Percentiles rank a stretch among this genome's conserved stretches.
Conservation (phyloP, 1,284 basidiomycete genomes). For the Fomitopsis betulina region DNA sequence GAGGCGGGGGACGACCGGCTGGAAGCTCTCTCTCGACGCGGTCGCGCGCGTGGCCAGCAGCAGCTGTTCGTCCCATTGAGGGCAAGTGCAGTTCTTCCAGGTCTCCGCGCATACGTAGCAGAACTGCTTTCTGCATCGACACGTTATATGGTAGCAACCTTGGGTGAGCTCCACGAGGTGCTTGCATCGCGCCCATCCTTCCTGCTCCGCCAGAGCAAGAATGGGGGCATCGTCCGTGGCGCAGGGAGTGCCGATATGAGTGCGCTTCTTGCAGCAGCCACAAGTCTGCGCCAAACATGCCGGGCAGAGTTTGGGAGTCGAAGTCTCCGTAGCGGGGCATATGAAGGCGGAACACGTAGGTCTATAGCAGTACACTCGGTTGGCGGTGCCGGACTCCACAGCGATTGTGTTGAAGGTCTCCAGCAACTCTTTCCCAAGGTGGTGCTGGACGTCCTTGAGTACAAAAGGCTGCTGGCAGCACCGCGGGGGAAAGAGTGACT, state of each 20-base stretch:
- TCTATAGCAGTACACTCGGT: constrained; percentile 38
- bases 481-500: constrained; percentile 38
- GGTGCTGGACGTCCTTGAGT: constrained; percentile 17
- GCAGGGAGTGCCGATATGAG: constrained; percentile 26
- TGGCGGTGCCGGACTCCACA: constrained; percentile 31
- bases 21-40: constrained; percentile 32
- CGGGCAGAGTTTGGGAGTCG: constrained; percentile 26
- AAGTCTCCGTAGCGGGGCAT: constrained; percentile 31
- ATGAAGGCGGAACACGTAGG: constrained; percentile 48
- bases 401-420: constrained; percentile 27
- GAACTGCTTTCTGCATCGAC: constrained; percentile 32
- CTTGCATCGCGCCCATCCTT: constrained; percentile 39
- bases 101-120: constrained; percentile 44
- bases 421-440: constrained; percentile 22
- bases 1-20: constrained; percentile 11
- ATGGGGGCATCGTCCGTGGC: constrained; percentile 34
- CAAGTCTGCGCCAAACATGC: constrained; percentile 37
- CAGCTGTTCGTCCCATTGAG: constrained; percentile 49
- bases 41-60: constrained; percentile 28
- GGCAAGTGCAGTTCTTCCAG: constrained; percentile 51
- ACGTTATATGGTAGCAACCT: constrained; percentile 38
- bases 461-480: constrained; percentile 36
- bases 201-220: constrained; percentile 35
- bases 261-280: constrained; percentile 37
- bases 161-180: constrained; percentile 31